Conservation (phyloP, 805 yeast genomes). For the Kuraishia borneana region DNA sequence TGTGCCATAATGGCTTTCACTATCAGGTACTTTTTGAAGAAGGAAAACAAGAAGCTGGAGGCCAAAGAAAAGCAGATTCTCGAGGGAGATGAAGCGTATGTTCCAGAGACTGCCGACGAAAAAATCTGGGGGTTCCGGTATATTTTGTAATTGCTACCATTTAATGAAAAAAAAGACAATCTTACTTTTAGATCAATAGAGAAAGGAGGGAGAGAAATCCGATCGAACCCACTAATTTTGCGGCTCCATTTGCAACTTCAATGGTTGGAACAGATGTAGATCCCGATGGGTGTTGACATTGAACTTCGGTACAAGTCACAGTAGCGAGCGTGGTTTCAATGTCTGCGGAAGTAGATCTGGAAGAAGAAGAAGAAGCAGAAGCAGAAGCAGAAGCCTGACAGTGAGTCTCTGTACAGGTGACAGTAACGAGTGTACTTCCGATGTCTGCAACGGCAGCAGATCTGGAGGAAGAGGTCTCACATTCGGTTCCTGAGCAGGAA, state of each 20-base stretch:
- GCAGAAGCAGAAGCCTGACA: conserved; percentile 2
- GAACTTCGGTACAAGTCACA: neutral
- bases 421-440: too few relatives aligned
- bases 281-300: neutral
- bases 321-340: neutral
- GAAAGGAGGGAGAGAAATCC: neutral
- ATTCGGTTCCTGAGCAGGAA: too few relatives aligned
- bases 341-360: conserved; percentile 1
- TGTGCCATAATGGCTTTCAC: conserved; percentile 2
- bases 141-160: neutral
- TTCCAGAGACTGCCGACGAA: neutral
- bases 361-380: conserved; percentile 3
- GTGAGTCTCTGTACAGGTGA: too few relatives aligned
- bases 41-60: conserved; percentile 1
- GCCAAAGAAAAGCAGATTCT: neutral
- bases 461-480: conserved; percentile 2
- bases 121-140: conserved; percentile 1
- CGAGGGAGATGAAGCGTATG: neutral
- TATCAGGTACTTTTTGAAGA: neutral
- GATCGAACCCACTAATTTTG: neutral
- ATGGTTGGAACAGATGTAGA: neutral
- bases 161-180: neutral
- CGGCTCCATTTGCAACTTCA: neutral
- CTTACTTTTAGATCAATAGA: neutral
- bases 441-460: conserved; percentile 1